Evolutionary conservation across 768 basidiomycete genomes (phyloP), one percentile per base, ranked within the genome.

Genomic region (Mycena sanguinolenta): DNA sequence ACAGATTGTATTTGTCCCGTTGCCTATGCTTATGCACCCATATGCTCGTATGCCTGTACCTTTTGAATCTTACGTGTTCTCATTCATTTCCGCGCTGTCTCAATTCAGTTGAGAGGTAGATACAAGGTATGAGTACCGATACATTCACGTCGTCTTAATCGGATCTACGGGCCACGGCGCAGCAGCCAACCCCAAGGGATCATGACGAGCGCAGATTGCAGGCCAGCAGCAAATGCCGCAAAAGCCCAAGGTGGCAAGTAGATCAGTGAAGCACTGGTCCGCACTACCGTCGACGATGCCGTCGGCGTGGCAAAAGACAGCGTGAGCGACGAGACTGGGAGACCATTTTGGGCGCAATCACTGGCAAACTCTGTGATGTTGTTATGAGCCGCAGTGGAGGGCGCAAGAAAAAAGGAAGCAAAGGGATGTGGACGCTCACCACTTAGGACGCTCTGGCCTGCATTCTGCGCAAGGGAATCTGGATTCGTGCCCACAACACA

Each of bases 381-480:
- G 13, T 25, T 50, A 32, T 39, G 23, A 64, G 27, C 12, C 1
- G 28, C 16, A 7, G n/a, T 49, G 52, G 16, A 28, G 34, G 9
- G 23, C 13, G 9, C 23, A 23, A 38, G 23, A 4, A 21, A 39
- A 2, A 23, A 46, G n/a, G 2, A 25, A 46, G n/a, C 32, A 58
- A n/a, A 46, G 13, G 21, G 55, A 55, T 32, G 3, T 23, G 0
- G n/a, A 19, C 2, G 50, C 69, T 28, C 58, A 65, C 69, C 69
- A 17, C 44, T 61, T 0, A 70, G 44, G 16, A 71, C 58, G 13
- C 19, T 34, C 61, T 67, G 14, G 0, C 21, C 55, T 0, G 52
- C 58, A 38, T 49, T 66, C 38, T 70, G 57, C 34, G 57, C 52
- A 8, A 73, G 60, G 8, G 30, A 53, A 19, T 21, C 63, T 13